A percentile compares a stretch with the other conserved stretches of the same genome.
Evolutionary conservation across 192 early-diverging fungal species (phyloP).

Genomic region (Gigaspora rosea): DNA sequence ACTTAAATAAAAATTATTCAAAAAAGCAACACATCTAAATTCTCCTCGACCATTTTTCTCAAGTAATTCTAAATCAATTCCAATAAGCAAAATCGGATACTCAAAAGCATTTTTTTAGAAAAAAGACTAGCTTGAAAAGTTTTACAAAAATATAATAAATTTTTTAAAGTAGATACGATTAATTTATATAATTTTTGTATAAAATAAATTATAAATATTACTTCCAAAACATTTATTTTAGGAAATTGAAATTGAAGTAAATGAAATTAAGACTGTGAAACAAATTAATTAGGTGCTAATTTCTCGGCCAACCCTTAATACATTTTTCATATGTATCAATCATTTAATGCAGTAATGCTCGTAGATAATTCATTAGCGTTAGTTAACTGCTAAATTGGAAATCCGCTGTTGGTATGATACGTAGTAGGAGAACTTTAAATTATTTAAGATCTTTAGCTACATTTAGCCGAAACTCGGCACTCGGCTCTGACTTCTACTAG

Average conservation of each 20-base stretch:
- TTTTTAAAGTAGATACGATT: neutral
- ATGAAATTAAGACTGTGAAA: neutral
- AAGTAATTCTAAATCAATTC: slow-evolving; percentile 33
- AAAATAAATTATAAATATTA: neutral
- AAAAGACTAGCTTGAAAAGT: slow-evolving; percentile 51
- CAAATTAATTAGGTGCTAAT: no score
- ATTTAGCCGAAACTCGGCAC: no score
- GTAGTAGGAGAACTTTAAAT: no score
- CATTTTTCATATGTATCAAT: no score
- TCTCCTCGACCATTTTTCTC: neutral
- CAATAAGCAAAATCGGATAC: slow-evolving; percentile 57
- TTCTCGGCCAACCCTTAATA: no score
- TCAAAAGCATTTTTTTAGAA: slow-evolving; percentile 48
- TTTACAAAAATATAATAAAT: slow-evolving; percentile 20
- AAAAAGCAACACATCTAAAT: slow-evolving; percentile 9
- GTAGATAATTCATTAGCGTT: no score
- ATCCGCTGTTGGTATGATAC: no score
- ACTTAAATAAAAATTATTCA: neutral
- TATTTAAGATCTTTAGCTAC: no score
- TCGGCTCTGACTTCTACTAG: no score
- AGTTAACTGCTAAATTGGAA: no score
- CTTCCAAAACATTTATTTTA: neutral
- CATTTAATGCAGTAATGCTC: no score
- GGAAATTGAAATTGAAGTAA: neutral
- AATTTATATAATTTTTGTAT: neutral